Base-by-base conservation (phyloP, 2,329 filamentous ascomycete species). In the Xylariales sp. region DNA sequence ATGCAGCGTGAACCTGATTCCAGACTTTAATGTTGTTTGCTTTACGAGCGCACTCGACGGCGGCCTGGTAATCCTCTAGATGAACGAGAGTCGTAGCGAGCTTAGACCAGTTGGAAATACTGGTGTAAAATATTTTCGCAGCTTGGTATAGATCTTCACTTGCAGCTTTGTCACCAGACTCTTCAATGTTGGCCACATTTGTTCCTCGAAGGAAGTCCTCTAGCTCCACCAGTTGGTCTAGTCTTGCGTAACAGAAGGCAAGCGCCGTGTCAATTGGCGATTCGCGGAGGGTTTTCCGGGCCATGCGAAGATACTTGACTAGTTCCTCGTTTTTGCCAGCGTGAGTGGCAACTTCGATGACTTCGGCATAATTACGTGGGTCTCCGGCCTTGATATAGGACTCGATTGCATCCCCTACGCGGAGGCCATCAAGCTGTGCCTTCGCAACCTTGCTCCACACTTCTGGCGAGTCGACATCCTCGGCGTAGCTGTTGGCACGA, bases 51-150 rank as follows among this genome's bases (percentile, higher is more conserved):
- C 94, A 97, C 80, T 99, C 96, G 49, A 99, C 96, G 53, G 96
- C 96, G 74, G 93, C 93, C 82, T 99, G 97, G 84, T 99, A 98
- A 75, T 99, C 96, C 72, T 91, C 92, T 6, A 99, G 89, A 80
- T 98, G 94, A n/a, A 99, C 96, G 68, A 98, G 88, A 10, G 96
- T 99, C 10, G 96, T 98, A 14, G 96, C 94, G 75, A 99, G 90
- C 86, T 99, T 99, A 64, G 95, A 95, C 96, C 96, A 99, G 87
- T 99, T 99, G 62, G 96, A 99, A 79, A 99, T 97, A 83, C 93
- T 98, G 64, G 90, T 93, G 84, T 90, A 99, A 87, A 98, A 99
- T 78, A 99, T 98, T 89, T 99, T 99, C 72, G 96, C 93, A 50
- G 96, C 96, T 85, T 98, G 92, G 77, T 96, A 95, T 77, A 93